Conservation (phyloP, 768 basidiomycete genomes). For the Fibroporia radiculosa region DNA sequence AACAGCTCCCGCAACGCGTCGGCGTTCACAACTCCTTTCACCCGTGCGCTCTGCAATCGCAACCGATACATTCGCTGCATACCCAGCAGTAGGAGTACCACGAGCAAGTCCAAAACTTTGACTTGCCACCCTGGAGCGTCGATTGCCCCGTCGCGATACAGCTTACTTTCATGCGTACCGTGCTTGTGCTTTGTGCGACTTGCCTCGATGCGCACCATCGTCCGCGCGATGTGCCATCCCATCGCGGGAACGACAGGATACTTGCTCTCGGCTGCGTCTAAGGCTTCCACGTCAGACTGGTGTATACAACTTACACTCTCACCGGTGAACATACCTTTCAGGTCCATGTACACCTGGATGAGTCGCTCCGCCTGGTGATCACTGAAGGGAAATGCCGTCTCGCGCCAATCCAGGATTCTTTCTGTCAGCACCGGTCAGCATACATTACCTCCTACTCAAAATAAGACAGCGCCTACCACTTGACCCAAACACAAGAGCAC, state of each 20-base stretch:
- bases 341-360: constrained; percentile 15
- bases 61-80: constrained; percentile 16
- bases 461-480: constrained; percentile 18
- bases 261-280: background rate
- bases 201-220: constrained; percentile 12
- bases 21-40: constrained; percentile 11
- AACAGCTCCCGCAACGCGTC: constrained; percentile 16
- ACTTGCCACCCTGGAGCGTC: constrained; percentile 7
- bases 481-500: constrained; percentile 16
- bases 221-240: constrained; percentile 16
- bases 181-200: constrained; percentile 10
- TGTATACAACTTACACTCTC: background rate
- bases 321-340: constrained; percentile 11
- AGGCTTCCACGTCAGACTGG: background rate
- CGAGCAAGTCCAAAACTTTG: constrained; percentile 9
- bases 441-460: background rate
- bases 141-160: constrained; percentile 7
- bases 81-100: constrained; percentile 15
- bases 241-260: constrained; percentile 13
- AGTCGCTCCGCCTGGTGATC: constrained; percentile 13
- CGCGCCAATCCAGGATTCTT: constrained; percentile 13
- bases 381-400: constrained; percentile 18
- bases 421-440: constrained; percentile 7
- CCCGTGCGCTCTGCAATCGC: constrained; percentile 13
- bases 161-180: constrained; percentile 8